Percentiles rank a stretch among this genome's conserved stretches.
Conservation (phyloP, 2,329 filamentous ascomycete genomes). For the Tolypocladium tropicale region DNA sequence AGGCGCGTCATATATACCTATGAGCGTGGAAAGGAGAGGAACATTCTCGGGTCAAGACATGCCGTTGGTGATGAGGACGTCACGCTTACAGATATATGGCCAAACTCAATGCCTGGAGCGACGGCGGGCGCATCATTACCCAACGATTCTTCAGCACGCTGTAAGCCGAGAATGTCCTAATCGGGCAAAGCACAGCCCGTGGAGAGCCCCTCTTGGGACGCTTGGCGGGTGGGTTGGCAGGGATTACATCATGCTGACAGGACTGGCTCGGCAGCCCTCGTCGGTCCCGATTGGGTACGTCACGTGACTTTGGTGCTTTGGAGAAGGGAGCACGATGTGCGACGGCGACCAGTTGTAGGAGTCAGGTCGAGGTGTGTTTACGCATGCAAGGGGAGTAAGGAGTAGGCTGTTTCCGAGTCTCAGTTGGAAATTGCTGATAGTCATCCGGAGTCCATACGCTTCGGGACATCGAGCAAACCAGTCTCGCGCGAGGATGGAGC, state of each 20-base stretch:
- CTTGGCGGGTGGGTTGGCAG: neutral
- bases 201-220: neutral
- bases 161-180: neutral
- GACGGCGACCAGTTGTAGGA: no score
- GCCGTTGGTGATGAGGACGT: conserved; percentile 10
- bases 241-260: conserved; percentile 4
- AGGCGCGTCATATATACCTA: conserved; percentile 29
- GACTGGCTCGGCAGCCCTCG: neutral
- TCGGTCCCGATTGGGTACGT: neutral
- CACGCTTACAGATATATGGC: neutral
- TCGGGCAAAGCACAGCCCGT: neutral
- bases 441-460: no score
- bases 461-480: no score
- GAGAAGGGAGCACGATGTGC: neutral
- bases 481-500: no score
- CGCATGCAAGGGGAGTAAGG: no score
- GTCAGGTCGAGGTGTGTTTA: no score
- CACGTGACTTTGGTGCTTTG: neutral
- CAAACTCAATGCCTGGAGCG: neutral
- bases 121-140: conserved; percentile 1
- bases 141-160: conserved; percentile 5
- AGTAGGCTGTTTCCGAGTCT: no score
- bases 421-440: no score
- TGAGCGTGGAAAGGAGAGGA: conserved; percentile 12
- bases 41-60: conserved; percentile 9